Evolutionary conservation across 2,329 filamentous ascomycete genomes (phyloP), one percentile per base, ranked within the genome.

Genomic region (Ophiostoma quercus): DNA sequence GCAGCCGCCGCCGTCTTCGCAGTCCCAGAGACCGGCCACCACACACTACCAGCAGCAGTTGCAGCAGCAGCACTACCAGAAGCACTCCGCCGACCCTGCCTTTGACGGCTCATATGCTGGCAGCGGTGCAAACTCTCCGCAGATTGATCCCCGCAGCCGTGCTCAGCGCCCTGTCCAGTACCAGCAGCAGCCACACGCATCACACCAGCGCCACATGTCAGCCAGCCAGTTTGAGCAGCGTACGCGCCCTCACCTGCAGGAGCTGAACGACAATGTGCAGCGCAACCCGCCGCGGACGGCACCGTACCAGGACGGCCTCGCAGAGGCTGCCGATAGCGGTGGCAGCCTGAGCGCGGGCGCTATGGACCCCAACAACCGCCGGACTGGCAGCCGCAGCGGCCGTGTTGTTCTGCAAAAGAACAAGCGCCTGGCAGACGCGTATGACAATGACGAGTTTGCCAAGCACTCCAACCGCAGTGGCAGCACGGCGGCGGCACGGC

Each of bases 401-500:
- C 72, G 73, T 11, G 87, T 85, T 43, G 87, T 92, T 12, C 81
- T 95, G 65, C 91, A 95, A 76, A 97, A 96, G 81, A 90, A 89
- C 78, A 93, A 94, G 79, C 88, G 93, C 74, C 97, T 99, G 75
- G 89, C 87, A 1, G 93, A 97, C 75, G 92, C 91, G 1, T 97
- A 96, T 77, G 92, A 97, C 72, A 86, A 88, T 72, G 90, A 92
- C 74, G 85, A 87, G 67, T 85, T 84, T 72, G 83, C 81, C 65
- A 84, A 82, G 73, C 78, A 79, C 47, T 83, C 84, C 68, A 87
- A 89, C 68, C 89, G 93, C 76, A 89, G 89, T 41, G 94, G 94
- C 63, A 96, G 91, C 78, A 94, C 89, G 73, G 92, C 92, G 70
- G 91, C 93, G 2, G 93, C 94, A 16, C 90, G 94, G 78, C 89